phyloP scores from a whole-genome alignment of 495 filamentous ascomycete species.

The Penicillium soppii region DNA sequence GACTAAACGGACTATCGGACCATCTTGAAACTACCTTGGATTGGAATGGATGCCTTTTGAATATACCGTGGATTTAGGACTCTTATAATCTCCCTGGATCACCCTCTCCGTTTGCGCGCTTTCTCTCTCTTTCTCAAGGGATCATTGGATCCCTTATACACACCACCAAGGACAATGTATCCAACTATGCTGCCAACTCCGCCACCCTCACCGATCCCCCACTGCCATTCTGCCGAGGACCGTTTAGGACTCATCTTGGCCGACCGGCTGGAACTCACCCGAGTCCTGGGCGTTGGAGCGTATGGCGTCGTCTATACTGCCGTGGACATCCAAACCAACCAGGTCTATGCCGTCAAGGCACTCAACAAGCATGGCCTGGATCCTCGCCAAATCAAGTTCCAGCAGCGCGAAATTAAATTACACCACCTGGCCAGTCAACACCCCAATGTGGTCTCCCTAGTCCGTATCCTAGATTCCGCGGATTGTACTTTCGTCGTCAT shows the following conservation, averaged over 20 bases:
- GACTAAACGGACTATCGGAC: slow-evolving; percentile 5
- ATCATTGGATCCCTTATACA: slow-evolving; percentile 19
- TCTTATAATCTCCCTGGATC: slow-evolving; percentile 7
- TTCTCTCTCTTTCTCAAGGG: slow-evolving; percentile 4
- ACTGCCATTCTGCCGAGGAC: slow-evolving; percentile 70
- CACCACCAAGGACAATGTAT: slow-evolving; percentile 34
- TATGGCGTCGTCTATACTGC: slow-evolving; percentile 97
- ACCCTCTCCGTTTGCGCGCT: background rate
- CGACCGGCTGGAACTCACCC: slow-evolving; percentile 75
- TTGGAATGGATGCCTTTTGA: slow-evolving; percentile 12
- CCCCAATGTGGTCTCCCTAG: slow-evolving; percentile 89
- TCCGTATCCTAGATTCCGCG: slow-evolving; percentile 87
- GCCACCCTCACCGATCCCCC: slow-evolving; percentile 53
- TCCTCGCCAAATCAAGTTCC: slow-evolving; percentile 81
- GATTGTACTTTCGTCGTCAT: slow-evolving; percentile 97
- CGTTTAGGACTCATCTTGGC: slow-evolving; percentile 83
- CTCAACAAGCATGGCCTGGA: slow-evolving; percentile 92
- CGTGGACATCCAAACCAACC: slow-evolving; percentile 78
- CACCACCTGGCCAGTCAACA: slow-evolving; percentile 88
- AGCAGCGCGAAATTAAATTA: slow-evolving; percentile 87
- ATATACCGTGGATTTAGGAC: slow-evolving; percentile 9
- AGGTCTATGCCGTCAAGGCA: slow-evolving; percentile 92
- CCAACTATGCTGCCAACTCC: slow-evolving; percentile 60
- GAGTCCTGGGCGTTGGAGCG: slow-evolving; percentile 87
- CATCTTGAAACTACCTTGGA: slow-evolving; percentile 1